A percentile compares a stretch with the other conserved stretches of the same genome.
These are phyloP conservation scores for Tephrocybe sp. DNA, from an alignment of 768 basidiomycete species.

Conservation along the genomic window DNA sequence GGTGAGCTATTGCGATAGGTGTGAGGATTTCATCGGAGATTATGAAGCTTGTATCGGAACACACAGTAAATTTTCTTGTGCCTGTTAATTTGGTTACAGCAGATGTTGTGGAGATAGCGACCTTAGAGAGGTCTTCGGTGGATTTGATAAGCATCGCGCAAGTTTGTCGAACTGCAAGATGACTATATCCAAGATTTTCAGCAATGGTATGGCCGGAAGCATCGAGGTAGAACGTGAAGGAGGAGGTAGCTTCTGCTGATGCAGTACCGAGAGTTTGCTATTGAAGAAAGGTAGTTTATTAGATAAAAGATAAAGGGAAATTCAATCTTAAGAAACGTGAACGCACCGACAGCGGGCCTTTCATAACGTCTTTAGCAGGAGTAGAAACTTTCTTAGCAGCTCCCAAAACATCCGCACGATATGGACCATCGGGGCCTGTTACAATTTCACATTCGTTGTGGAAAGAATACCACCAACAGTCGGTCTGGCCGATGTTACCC, in stretches of 20 bases:
- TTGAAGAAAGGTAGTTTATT: neutral
- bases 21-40: neutral
- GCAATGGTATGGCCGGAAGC: neutral
- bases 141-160: conserved; percentile 10
- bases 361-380: neutral
- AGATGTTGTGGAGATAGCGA: neutral
- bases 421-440: conserved; percentile 16
- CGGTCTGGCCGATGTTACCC: conserved; percentile 18
- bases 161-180: conserved; percentile 13
- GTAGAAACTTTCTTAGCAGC: neutral
- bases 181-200: neutral
- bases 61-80: conserved; percentile 11
- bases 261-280: conserved; percentile 18
- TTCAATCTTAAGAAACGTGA: neutral
- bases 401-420: conserved; percentile 16
- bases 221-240: conserved; percentile 15
- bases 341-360: conserved; percentile 16
- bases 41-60: too few relatives aligned
- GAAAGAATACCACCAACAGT: conserved; percentile 17
- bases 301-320: neutral
- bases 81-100: conserved; percentile 4
- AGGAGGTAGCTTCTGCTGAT: conserved; percentile 12
- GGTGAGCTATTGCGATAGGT: conserved; percentile 5
- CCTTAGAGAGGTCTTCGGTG: neutral
- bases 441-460: conserved; percentile 17